Evolutionary conservation across 768 basidiomycete genomes (phyloP), one percentile per base, ranked within the genome.

Genomic region (Rhodotorula kratochvilovae): DNA sequence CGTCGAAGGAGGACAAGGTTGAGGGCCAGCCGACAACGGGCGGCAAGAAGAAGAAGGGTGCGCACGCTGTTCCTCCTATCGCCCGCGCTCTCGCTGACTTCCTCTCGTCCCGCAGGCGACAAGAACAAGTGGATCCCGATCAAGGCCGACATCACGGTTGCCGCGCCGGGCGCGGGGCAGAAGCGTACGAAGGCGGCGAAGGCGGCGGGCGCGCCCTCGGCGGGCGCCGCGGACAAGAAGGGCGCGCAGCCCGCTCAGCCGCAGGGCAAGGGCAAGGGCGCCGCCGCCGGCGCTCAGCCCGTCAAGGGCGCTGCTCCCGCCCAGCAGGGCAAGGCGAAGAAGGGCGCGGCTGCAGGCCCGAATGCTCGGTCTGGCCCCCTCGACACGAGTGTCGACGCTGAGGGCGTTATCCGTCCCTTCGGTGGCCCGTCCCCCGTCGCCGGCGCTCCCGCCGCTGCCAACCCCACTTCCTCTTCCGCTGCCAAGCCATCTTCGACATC

Each of bases 131-230:
- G 73, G 73, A 55, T 66, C 43, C 73, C 69, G 33, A 61, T 74
- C 63, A 68, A 74, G 63, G 63, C 67, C 45, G 73, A 74, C 45
- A 74, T 74, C 43, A 74, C 69, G 15, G 58, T 74, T 46, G 61
- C 48, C 51, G 27, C 71, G 42, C n/a, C 71, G 46, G 39, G 48
- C 7, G 50, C 29, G 33, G 50, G 48, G 19, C 39, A 56, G 36
- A 55, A 64, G 42, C 53, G 42, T n/a, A 45, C 42, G 33, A n/a
- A 27, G 58, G 50, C 31, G 11, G 61, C 60, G 46, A 58, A 53
- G 29, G 55, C 55, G 13, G 55, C 55, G 27, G 55, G 67, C 48
- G 58, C 59, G 16, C 21, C 31, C 33, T 2, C 54, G 25, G 45
- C 61, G 19, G 53, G 25, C 59, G 45, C 29, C 23, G 31, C 17